Evolutionary conservation across 2,329 filamentous ascomycete genomes (phyloP), one percentile per base, ranked within the genome.

Genomic region (Epicoccum sorghinum): DNA sequence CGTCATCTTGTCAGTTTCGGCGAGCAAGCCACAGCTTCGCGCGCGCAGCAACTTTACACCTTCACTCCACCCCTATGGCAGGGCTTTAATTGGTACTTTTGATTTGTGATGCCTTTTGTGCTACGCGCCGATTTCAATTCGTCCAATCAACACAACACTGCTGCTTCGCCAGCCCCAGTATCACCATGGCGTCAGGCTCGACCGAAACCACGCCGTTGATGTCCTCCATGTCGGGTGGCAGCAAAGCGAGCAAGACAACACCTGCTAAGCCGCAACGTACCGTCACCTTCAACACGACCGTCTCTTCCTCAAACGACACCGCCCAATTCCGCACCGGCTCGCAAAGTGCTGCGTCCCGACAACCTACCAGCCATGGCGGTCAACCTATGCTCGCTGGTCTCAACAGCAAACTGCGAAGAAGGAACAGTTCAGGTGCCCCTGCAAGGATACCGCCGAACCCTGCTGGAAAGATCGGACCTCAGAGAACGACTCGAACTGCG

Each of bases 401-500:
- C 64, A 96, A 97, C 77, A 93, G 82, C 82, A 96, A 93, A 77
- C 82, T 97, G 41, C 88, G 91, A 49, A 83, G 93, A 67, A 85
- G 93, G 61, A 95, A 96, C 69, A 96, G 91, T 75, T 88, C 91
- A 67, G 88, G 90, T 47, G 80, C 86, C 47, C 79, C 86, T 14
- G 76, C 82, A 25, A 74, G 76, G 36, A 71, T 72, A 32, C 75
- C 79, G 3, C 50, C 65, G 13, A 65, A 73, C n/a, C 74, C 78
- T 1, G 75, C 68, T 8, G 77, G 82, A 47, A 97, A 98, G 77
- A 91, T 97, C 54, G 95, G 95, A 2, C 93, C 95, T 0, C 95
- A 99, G 74, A 82, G 95, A 74, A 98, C 92, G 52, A 96, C 93
- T 23, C 96, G 96, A 76, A 97, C 90, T 61, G 91, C 91, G 1